These are phyloP conservation scores for Sarocladium strictum DNA, from an alignment of 2,329 filamentous ascomycete species.

Conservation along the genomic window DNA sequence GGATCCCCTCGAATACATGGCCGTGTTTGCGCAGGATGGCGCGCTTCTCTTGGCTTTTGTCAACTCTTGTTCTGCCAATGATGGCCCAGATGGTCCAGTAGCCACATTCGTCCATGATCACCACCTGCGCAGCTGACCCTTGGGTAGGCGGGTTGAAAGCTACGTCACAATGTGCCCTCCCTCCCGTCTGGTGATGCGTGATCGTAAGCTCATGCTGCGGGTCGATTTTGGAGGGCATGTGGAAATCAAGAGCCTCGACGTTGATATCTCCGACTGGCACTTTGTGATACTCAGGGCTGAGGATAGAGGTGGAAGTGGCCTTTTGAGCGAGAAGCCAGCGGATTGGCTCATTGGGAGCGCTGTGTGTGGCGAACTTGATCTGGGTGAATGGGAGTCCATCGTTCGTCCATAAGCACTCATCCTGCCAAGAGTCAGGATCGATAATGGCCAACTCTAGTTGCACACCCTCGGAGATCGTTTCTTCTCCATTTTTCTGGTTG, in stretches of 20 bases:
- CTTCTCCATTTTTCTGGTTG: constrained; percentile 28
- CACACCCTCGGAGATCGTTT: not conserved
- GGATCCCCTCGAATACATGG: constrained; percentile 34
- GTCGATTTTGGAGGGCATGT: constrained; percentile 43
- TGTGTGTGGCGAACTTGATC: constrained; percentile 40
- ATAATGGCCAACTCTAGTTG: constrained; percentile 41
- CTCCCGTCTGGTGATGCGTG: constrained; percentile 45
- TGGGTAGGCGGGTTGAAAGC: constrained; percentile 51
- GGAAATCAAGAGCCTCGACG: not conserved
- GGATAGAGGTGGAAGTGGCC: constrained; percentile 42
- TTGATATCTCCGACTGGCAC: constrained; percentile 23
- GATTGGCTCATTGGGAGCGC: constrained; percentile 27
- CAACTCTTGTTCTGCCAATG: constrained; percentile 26
- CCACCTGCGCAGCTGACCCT: constrained; percentile 53
- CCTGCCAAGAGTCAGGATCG: constrained; percentile 36
- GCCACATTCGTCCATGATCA: constrained; percentile 58
- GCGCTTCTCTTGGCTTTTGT: constrained; percentile 25
- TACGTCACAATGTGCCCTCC: constrained; percentile 53
- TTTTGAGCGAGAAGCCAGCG: constrained; percentile 52
- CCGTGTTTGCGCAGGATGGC: constrained; percentile 33
- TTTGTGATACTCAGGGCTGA: constrained; percentile 43
- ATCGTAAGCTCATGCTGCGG: constrained; percentile 50
- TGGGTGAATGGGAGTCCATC: constrained; percentile 43
- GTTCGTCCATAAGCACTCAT: constrained; percentile 47
- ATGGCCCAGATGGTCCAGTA: constrained; percentile 66